Conservation (phyloP, 225 moss, liverwort and hornwort species). For the Antitrichia curtipendula region DNA sequence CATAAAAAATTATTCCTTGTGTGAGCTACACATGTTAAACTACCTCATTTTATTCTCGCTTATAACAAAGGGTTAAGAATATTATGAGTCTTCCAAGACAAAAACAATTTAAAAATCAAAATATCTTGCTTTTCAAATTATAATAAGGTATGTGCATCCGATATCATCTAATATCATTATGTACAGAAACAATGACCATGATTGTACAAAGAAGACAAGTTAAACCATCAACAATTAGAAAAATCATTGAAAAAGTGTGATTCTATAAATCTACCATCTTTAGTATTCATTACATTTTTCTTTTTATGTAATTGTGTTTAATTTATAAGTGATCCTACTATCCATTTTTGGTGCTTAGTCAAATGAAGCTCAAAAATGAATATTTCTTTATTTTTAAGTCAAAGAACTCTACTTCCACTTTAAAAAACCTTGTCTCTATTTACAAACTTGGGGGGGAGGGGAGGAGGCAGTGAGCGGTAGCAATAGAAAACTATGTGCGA, state of each 20-base stretch:
- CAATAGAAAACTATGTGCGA: no score
- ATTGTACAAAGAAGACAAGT: not conserved
- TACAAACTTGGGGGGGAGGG: no score
- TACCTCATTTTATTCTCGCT: not conserved
- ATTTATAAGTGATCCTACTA: not conserved
- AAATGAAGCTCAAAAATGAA: not conserved
- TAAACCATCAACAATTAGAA: rapidly evolving
- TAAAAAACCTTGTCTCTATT: no score
- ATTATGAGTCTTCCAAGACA: not conserved
- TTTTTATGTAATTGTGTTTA: not conserved
- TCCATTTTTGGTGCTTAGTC: not conserved
- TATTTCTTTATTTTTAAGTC: not conserved
- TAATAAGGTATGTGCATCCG: not conserved
- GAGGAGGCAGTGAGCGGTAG: no score
- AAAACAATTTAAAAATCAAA: not conserved
- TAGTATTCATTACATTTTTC: not conserved
- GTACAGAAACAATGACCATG: not conserved
- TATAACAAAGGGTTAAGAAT: not conserved
- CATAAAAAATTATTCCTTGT: not conserved
- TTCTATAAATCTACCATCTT: not conserved
- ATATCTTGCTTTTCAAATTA: not conserved
- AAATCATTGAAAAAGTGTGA: not conserved
- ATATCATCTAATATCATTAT: not conserved
- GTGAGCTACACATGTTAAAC: not conserved
- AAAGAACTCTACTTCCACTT: not conserved